These are phyloP conservation scores for Hericium erinaceus DNA, from an alignment of 768 basidiomycete genomes.

Conservation along the genomic window DNA sequence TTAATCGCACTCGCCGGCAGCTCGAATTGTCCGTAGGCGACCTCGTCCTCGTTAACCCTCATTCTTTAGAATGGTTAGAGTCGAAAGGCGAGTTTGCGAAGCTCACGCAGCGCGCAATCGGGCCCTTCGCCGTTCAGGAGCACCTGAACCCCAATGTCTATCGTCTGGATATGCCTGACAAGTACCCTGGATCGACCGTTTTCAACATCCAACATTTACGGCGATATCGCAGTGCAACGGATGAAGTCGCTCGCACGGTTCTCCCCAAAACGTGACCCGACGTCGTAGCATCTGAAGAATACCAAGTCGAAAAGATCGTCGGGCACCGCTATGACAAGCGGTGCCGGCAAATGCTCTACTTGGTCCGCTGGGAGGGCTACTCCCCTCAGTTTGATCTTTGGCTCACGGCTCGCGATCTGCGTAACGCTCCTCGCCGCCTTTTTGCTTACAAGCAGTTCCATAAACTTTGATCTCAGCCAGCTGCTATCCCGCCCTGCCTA, in stretches of 20 bases:
- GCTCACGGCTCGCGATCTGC: not conserved
- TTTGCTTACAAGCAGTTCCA: too few relatives aligned
- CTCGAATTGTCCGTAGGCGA: slow-evolving; percentile 12
- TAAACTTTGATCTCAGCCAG: not conserved
- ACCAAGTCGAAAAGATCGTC: too few relatives aligned
- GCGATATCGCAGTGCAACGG: not conserved
- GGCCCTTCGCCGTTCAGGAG: slow-evolving; percentile 18
- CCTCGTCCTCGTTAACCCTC: slow-evolving; percentile 15
- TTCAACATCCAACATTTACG: slow-evolving; percentile 16
- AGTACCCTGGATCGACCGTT: slow-evolving; percentile 16
- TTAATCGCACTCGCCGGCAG: slow-evolving; percentile 6
- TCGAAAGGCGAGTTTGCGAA: slow-evolving; percentile 16
- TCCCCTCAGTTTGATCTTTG: not conserved
- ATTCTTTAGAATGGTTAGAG: slow-evolving; percentile 11
- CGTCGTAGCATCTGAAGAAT: not conserved
- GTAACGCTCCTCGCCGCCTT: not conserved
- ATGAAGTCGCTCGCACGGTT: slow-evolving; percentile 2
- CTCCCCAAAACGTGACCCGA: not conserved
- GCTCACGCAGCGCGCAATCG: slow-evolving; percentile 11
- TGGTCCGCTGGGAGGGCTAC: slow-evolving; percentile 12
- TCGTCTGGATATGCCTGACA: slow-evolving; percentile 11
- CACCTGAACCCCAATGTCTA: slow-evolving; percentile 17
- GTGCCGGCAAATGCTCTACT: not conserved
- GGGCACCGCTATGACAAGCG: too few relatives aligned
- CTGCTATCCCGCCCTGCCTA: not conserved